Evolutionary conservation across 2,329 filamentous ascomycete genomes (phyloP), one percentile per base, ranked within the genome.

Genomic region (Trichoderma lentiforme): DNA sequence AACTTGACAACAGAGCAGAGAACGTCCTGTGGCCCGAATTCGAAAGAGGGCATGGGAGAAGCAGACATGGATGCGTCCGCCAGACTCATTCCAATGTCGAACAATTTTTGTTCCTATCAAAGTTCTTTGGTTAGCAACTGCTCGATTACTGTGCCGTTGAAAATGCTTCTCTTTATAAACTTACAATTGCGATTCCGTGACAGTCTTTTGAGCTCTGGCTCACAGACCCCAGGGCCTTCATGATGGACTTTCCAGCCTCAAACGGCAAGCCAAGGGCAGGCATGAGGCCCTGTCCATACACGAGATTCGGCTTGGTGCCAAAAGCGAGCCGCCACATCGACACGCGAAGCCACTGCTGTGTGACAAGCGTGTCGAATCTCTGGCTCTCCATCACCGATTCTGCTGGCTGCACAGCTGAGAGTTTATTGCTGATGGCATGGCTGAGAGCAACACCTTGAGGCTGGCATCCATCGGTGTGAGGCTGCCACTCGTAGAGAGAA

Each of bases 251-350:
- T 0, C 79, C 79, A 6, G 79, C 79, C 28, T 80, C 79, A 68
- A 80, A 75, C 0, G 79, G 79, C 18, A 80, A 18, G 0, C 69
- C 71, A 1, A 73, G 60, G 0, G 77, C 76, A 1, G 79, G 72
- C 12, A 77, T 65, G 0, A 74, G 26, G 0, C 75, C 75, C 36
- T 76, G 74, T 0, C 70, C 74, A 18, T 74, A 74, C 0, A 74
- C 73, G 1, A 74, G 73, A 8, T 74, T 75, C 0, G 78, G 76
- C 30, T 77, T 77, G 26, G 76, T 74, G 0, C 78, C 78, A 62
- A 79, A 78, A 0, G 76, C 77, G 2, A 80, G 74, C 0, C 79
- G 73, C 79, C 79, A 80, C 79, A 80, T 80, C 0, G 74, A 77
- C 4, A 80, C 71, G 0, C 79, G 73, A 0, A 80, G 73, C 79